Percentiles rank a stretch among this genome's conserved stretches.
Evolutionary conservation across 2,329 filamentous ascomycete species (phyloP).

Genomic region (Pezicula carpinea): DNA sequence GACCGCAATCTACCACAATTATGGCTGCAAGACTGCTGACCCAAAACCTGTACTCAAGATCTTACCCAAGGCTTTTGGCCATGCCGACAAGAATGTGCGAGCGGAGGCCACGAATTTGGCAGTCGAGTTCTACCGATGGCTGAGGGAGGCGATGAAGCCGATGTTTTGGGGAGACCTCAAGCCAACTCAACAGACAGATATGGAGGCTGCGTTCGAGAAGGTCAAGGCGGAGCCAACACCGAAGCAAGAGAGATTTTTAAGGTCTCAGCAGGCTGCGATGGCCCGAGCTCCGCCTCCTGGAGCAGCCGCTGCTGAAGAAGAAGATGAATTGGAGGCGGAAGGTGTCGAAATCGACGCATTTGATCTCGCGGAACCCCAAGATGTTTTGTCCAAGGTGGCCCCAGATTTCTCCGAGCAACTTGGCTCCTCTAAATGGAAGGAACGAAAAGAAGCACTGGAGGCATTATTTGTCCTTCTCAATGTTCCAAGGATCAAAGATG

Average conservation of each 20-base stretch:
- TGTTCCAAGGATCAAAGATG: slow-evolving; percentile 87
- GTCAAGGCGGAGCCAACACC: slow-evolving; percentile 82
- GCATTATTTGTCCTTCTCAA: slow-evolving; percentile 72
- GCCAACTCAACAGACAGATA: slow-evolving; percentile 87
- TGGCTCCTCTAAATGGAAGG: slow-evolving; percentile 95
- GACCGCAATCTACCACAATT: slow-evolving; percentile 84
- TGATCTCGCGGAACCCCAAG: slow-evolving; percentile 80
- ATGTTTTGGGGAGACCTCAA: slow-evolving; percentile 97
- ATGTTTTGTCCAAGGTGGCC: slow-evolving; percentile 77
- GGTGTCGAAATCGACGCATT: slow-evolving; percentile 72
- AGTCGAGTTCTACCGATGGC: slow-evolving; percentile 93
- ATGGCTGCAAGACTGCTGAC: slow-evolving; percentile 89
- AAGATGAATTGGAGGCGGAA: slow-evolving; percentile 51
- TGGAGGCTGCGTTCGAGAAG: slow-evolving; percentile 92
- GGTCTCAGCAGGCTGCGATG: slow-evolving; percentile 82
- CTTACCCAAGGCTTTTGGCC: slow-evolving; percentile 86
- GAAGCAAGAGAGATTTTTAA: slow-evolving; percentile 84
- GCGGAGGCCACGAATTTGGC: slow-evolving; percentile 88
- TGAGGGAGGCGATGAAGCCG: slow-evolving; percentile 96
- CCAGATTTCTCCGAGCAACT: slow-evolving; percentile 79
- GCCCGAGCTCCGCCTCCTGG: slow-evolving; percentile 61
- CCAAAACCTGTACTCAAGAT: slow-evolving; percentile 86
- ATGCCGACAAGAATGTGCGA: slow-evolving; percentile 97
- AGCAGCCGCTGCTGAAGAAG: slow-evolving; percentile 52
- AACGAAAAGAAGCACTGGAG: slow-evolving; percentile 90